Conservation (phyloP, 1,284 basidiomycete species). For the Trichosporon ovoides region DNA sequence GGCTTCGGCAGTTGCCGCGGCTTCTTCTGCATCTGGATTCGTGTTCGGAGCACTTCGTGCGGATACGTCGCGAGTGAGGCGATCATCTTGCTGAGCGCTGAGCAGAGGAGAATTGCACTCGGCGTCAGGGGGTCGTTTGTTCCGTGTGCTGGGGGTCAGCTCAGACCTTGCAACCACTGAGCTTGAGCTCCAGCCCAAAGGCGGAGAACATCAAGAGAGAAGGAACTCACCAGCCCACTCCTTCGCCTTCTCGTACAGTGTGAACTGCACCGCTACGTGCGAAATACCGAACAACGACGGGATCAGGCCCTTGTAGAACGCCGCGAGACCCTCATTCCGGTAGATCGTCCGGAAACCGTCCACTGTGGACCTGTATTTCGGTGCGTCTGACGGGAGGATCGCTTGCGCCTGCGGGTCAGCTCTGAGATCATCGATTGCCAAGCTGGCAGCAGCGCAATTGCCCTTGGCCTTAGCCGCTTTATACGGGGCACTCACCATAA, state of each 20-base stretch:
- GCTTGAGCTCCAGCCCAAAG: no score
- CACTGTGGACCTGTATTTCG: constrained; percentile 74
- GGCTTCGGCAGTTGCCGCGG: not conserved
- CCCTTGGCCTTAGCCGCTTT: no score
- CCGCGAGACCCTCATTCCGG: constrained; percentile 69
- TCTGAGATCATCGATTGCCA: no score
- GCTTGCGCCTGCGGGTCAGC: constrained; percentile 40
- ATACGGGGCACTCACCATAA: constrained; percentile 92
- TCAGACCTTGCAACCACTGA: no score
- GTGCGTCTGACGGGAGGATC: constrained; percentile 62
- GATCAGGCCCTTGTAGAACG: constrained; percentile 85
- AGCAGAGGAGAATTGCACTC: constrained; percentile 74
- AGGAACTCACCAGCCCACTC: constrained; percentile 65
- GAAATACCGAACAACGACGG: constrained; percentile 83
- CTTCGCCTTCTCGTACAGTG: constrained; percentile 89
- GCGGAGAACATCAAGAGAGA: no score
- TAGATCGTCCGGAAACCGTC: constrained; percentile 84
- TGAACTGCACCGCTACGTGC: constrained; percentile 93
- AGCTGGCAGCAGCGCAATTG: no score
- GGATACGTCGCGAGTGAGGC: constrained; percentile 91
- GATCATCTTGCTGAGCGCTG: constrained; percentile 84
- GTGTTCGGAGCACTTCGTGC: constrained; percentile 91
- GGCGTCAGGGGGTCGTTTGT: constrained; percentile 57
- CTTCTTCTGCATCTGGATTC: constrained; percentile 63
- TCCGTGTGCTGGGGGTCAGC: constrained; percentile 45